Evolutionary conservation across 768 basidiomycete species (phyloP).

Genomic region (Rhizopogon vulgaris): DNA sequence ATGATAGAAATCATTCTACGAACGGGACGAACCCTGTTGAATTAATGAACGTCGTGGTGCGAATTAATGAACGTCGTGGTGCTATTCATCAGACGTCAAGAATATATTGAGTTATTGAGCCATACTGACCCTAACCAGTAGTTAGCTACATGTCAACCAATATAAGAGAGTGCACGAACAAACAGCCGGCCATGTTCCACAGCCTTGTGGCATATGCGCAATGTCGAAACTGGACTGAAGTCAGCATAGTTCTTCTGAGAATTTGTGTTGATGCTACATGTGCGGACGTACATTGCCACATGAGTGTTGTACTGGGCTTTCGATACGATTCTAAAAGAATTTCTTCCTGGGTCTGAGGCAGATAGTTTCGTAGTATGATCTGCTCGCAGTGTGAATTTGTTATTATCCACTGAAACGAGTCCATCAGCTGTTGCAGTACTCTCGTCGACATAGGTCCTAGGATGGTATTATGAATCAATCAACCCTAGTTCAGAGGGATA

Average conservation of each 20-base stretch:
- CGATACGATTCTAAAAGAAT: slow-evolving; percentile 30
- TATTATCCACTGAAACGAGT: slow-evolving; percentile 48
- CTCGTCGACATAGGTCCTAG: slow-evolving; percentile 39
- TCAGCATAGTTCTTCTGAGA: not conserved
- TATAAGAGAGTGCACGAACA: slow-evolving; percentile 17
- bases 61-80: not conserved
- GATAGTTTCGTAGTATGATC: slow-evolving; percentile 27
- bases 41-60: not conserved
- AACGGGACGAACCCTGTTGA: slow-evolving; percentile 17
- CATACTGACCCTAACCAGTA: slow-evolving; percentile 19
- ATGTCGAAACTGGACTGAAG: slow-evolving; percentile 27
- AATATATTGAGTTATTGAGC: not conserved
- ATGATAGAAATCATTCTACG: not conserved
- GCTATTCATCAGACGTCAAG: slow-evolving; percentile 2
- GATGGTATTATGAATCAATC: not conserved
- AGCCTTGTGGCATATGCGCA: slow-evolving; percentile 31
- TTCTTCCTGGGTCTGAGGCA: slow-evolving; percentile 26
- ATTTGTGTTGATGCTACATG: no score
- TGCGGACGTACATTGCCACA: slow-evolving; percentile 24
- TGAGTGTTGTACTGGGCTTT: slow-evolving; percentile 25
- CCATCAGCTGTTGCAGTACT: slow-evolving; percentile 46
- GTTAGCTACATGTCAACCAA: not conserved
- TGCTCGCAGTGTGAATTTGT: slow-evolving; percentile 27
- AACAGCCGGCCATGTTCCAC: slow-evolving; percentile 33
- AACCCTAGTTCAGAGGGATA: not conserved